Percentiles rank a stretch among this genome's conserved stretches.
These are phyloP conservation scores for Cryptococcus depauperatus DNA, from an alignment of 1,284 basidiomycete species.

Conservation along the genomic window DNA sequence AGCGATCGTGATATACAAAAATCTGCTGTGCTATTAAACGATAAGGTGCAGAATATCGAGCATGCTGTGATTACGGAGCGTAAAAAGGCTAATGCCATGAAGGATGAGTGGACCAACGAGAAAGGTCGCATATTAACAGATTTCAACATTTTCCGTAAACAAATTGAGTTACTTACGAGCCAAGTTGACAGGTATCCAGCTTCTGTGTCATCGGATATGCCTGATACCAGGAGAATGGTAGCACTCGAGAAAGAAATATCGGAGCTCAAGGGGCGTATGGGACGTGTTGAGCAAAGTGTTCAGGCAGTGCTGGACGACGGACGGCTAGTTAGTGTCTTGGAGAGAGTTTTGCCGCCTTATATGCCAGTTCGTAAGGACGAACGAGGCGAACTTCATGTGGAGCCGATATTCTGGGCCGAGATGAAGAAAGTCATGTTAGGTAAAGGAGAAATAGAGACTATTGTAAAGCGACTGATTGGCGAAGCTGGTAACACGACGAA, in stretches of 20 bases:
- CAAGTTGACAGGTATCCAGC: conserved; percentile 39
- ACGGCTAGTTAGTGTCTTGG: conserved; percentile 37
- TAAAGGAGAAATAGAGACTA: conserved; percentile 27
- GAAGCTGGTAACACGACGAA: not conserved
- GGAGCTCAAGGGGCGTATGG: conserved; percentile 48
- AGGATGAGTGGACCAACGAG: conserved; percentile 7
- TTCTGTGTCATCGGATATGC: not conserved
- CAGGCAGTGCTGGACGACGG: conserved; percentile 34
- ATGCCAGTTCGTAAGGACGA: conserved; percentile 44
- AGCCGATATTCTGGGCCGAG: conserved; percentile 48
- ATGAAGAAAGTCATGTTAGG: conserved; percentile 46
- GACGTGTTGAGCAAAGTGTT: conserved; percentile 57
- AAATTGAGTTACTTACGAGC: conserved; percentile 52
- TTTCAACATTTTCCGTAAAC: conserved; percentile 45
- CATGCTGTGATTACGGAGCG: conserved; percentile 50
- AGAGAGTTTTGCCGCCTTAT: conserved; percentile 41
- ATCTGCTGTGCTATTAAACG: conserved; percentile 9
- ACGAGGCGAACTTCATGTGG: conserved; percentile 43
- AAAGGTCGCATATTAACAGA: conserved; percentile 10
- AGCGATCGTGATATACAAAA: conserved; percentile 12
- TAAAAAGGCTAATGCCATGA: conserved; percentile 9
- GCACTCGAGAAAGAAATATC: conserved; percentile 18
- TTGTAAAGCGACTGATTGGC: conserved; percentile 21
- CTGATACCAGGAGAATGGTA: conserved; percentile 9
- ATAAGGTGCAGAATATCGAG: conserved; percentile 50